Percentiles rank a stretch among this genome's conserved stretches.
These are phyloP conservation scores for Daldinia eschscholtzii DNA, from an alignment of 2,329 filamentous ascomycete species.

Conservation along the genomic window DNA sequence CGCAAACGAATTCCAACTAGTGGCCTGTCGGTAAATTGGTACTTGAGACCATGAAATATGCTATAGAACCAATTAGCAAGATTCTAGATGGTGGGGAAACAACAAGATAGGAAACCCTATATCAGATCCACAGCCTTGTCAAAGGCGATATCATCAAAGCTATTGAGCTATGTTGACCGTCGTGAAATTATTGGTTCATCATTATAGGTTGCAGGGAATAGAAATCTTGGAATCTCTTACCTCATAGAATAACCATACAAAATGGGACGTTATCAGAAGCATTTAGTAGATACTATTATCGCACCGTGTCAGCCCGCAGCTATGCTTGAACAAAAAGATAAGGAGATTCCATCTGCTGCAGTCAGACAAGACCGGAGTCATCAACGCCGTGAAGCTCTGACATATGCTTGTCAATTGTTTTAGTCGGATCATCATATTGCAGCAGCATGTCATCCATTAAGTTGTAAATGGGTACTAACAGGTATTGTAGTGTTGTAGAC, in stretches of 20 bases:
- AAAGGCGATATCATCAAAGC: conserved; percentile 85
- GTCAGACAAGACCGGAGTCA: conserved; percentile 64
- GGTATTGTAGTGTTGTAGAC: neutral
- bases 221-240: conserved; percentile 36
- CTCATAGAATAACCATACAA: neutral
- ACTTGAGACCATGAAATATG: neutral
- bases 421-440: conserved; percentile 84
- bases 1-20: neutral
- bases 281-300: conserved; percentile 23
- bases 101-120: conserved; percentile 13
- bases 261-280: no score
- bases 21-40: no score
- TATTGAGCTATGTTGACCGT: conserved; percentile 85
- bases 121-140: conserved; percentile 71
- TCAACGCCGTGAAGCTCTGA: conserved; percentile 77
- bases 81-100: conserved; percentile 7
- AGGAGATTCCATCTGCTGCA: conserved; percentile 43
- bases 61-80: conserved; percentile 30
- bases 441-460: conserved; percentile 25
- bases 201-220: conserved; percentile 56
- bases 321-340: conserved; percentile 15
- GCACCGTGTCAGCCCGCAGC: conserved; percentile 50
- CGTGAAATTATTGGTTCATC: conserved; percentile 83
- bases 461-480: conserved; percentile 38
- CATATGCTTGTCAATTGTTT: conserved; percentile 96